Base-by-base conservation (phyloP, 2,329 filamentous ascomycete species). In the Nannizziopsis arthrosporioides region DNA sequence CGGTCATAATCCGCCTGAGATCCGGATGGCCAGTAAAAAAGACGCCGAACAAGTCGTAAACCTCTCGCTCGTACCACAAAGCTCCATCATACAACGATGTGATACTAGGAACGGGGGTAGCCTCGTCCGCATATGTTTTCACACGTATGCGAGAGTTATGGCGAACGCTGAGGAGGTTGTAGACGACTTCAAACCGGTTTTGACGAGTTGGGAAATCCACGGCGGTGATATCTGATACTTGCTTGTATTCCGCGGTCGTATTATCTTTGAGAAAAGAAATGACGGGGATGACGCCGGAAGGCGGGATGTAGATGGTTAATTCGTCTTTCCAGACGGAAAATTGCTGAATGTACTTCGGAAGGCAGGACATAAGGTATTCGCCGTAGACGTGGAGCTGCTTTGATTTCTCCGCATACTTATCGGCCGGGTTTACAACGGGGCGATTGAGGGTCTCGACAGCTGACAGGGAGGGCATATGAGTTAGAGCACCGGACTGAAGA, bases 291-390 rank as follows among this genome's bases (percentile, higher is more conserved):
- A 96, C 81, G 57, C 87, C 92, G 34, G 84, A 72, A 1, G 92
- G 92, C 42, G 86, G 76, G 62, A 96, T 92, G 70, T 93, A 90
- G 66, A 95, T 86, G 59, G 84, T 88, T 64, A 98, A 80, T 71
- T 98, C 92, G 65, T 98, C 92, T 73, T 98, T 98, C 92, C 92
- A 98, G 48, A 98, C 90, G 10, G 89, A 94, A 73, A 96, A 96
- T 72, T 98, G 92, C 73, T 98, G 93, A 60, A 98, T 80, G 71
- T 94, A 95, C 75, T 95, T 96, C 60, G 92, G 93, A 63, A 98
- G 71, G 68, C 86, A 94, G 57, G 88, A 89, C 80, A 98, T 90
- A 62, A 98, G 73, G 78, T 94, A 98, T 63, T 93, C 81, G 61
- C 92, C 92, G 65, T 98, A 98, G 62, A 81, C 84, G 75, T 98